Conservation (phyloP, 345 rosid species). For the Brassica cretica region DNA sequence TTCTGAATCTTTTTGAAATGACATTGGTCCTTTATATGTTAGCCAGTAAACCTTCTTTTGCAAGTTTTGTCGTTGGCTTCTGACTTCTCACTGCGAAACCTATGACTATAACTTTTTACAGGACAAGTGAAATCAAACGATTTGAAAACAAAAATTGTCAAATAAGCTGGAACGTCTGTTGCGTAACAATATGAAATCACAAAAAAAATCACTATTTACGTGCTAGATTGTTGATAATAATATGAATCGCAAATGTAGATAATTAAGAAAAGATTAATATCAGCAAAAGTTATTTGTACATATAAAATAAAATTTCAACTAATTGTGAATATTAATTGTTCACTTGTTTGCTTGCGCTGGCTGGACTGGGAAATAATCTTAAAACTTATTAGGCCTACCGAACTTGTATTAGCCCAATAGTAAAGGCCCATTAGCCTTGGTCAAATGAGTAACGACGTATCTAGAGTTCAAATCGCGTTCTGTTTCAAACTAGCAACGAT, state of each 20-base stretch:
- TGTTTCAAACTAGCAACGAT: background rate
- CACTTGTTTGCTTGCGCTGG: background rate
- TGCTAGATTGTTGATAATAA: background rate
- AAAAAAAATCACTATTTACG: background rate
- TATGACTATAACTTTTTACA: background rate
- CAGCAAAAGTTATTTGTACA: background rate
- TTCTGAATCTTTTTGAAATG: conserved; percentile 23
- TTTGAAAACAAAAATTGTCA: background rate
- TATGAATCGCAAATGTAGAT: background rate
- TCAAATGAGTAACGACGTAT: background rate
- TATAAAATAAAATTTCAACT: background rate
- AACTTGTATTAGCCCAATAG: background rate
- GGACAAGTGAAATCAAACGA: background rate
- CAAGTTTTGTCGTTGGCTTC: background rate
- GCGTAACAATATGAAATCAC: too few relatives aligned
- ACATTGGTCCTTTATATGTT: background rate
- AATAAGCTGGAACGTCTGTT: background rate
- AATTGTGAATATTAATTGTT: background rate
- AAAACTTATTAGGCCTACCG: background rate
- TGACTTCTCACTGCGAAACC: background rate
- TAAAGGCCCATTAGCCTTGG: background rate
- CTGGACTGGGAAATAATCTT: background rate
- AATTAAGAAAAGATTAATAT: background rate
- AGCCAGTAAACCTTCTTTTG: background rate
- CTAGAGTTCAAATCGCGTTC: background rate